phyloP scores from a whole-genome alignment of 768 basidiomycete genomes.

The Crucibulum laeve region DNA sequence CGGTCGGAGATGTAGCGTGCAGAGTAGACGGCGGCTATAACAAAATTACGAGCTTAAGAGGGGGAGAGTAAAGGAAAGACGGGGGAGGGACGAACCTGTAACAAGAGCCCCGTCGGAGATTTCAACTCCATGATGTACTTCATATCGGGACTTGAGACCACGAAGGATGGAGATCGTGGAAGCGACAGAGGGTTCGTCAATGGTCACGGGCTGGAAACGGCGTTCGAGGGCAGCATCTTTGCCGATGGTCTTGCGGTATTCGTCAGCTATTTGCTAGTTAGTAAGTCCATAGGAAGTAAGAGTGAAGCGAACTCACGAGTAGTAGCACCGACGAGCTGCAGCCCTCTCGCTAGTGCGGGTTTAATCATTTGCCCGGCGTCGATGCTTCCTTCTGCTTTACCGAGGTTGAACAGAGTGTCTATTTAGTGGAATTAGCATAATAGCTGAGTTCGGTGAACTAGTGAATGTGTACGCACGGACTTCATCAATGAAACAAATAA shows the following conservation, averaged over 20 bases:
- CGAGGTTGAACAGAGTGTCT: conserved; percentile 84
- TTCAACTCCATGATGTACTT: conserved; percentile 92
- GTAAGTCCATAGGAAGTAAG: background rate
- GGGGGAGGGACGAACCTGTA: conserved; percentile 46
- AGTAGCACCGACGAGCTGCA: conserved; percentile 88
- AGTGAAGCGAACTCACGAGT: conserved; percentile 52
- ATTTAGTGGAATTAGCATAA: background rate
- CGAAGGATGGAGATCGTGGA: conserved; percentile 84
- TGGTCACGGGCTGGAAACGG: conserved; percentile 85
- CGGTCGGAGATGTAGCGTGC: conserved; percentile 85
- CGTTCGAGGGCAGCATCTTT: conserved; percentile 91
- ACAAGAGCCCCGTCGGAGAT: conserved; percentile 87
- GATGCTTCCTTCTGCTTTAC: conserved; percentile 88
- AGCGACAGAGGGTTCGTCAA: conserved; percentile 86
- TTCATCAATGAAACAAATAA: conserved; percentile 95
- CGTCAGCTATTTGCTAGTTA: conserved; percentile 52
- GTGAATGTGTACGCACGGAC: conserved; percentile 61
- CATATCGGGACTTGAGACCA: conserved; percentile 79
- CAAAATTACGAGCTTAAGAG: background rate
- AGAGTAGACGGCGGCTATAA: conserved; percentile 73
- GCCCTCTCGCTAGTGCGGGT: conserved; percentile 80
- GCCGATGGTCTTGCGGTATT: conserved; percentile 87
- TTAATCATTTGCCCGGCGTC: conserved; percentile 95
- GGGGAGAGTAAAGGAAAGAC: background rate
- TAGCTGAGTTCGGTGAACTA: background rate